Conservation (phyloP, 805 yeast genomes). For the Cyberlindnera samutprakarnensis region DNA sequence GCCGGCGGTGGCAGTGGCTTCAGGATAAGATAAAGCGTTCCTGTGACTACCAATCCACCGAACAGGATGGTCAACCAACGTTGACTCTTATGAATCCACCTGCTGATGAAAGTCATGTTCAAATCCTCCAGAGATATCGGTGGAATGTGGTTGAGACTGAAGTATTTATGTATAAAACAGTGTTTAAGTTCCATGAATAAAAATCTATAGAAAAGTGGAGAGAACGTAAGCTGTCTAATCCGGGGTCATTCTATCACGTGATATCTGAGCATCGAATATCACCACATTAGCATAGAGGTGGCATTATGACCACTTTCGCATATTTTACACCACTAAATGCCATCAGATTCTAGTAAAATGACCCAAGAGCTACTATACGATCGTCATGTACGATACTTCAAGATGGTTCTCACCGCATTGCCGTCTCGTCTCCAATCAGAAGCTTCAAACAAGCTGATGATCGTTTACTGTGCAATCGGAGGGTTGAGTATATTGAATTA, state of each 20-base stretch:
- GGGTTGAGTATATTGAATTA: slow-evolving; percentile 32
- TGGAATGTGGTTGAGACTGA: no score
- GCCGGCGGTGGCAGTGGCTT: slow-evolving; percentile 10
- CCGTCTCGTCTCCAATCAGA: slow-evolving; percentile 52
- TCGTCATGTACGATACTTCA: slow-evolving; percentile 35
- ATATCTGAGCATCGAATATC: no score
- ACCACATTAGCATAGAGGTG: no score
- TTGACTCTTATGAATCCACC: slow-evolving; percentile 4
- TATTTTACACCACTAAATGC: no score
- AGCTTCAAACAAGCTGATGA: slow-evolving; percentile 62
- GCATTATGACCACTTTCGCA: no score
- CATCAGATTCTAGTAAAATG: no score
- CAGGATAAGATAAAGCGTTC: slow-evolving; percentile 10
- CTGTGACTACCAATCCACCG: slow-evolving; percentile 10
- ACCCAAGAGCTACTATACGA: neutral
- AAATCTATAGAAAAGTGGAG: no score
- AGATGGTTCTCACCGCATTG: slow-evolving; percentile 42
- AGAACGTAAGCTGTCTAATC: no score
- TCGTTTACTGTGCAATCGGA: slow-evolving; percentile 62
- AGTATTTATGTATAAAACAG: no score
- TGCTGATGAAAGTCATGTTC: slow-evolving; percentile 10
- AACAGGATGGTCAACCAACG: slow-evolving; percentile 9
- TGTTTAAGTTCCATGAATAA: no score
- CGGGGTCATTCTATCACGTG: no score
- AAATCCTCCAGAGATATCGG: no score